Evolutionary conservation across 768 basidiomycete genomes (phyloP).

Genomic region (Tremella yokohamensis): DNA sequence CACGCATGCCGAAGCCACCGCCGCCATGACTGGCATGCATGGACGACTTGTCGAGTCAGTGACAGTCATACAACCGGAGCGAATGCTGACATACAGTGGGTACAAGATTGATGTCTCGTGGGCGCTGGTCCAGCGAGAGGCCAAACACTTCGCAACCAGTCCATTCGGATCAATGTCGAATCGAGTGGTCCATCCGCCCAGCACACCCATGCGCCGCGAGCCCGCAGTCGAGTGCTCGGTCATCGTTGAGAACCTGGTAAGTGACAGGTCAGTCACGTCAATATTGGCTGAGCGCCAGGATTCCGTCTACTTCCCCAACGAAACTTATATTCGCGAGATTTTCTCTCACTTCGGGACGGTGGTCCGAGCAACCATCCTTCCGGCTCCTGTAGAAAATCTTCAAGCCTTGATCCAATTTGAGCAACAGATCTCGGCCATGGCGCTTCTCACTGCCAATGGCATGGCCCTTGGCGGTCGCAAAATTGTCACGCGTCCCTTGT

Average conservation of each 20-base stretch:
- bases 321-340: constrained; percentile 24
- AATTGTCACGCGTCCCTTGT: constrained; percentile 17
- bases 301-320: constrained; percentile 24
- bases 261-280: constrained; percentile 1
- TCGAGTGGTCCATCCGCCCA: constrained; percentile 37
- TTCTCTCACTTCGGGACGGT: constrained; percentile 36
- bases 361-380: constrained; percentile 22
- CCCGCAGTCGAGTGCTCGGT: constrained; percentile 21
- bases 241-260: constrained; percentile 38
- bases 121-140: constrained; percentile 38
- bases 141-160: constrained; percentile 24
- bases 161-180: constrained; percentile 18
- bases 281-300: constrained; percentile 25
- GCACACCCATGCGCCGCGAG: constrained; percentile 18
- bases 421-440: constrained; percentile 23
- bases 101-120: constrained; percentile 40
- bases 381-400: background rate
- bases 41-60: constrained; percentile 35
- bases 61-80: background rate
- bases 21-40: constrained; percentile 39
- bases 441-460: constrained; percentile 29
- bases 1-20: constrained; percentile 32
- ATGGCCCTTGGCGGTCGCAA: constrained; percentile 23
- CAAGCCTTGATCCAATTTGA: constrained; percentile 36
- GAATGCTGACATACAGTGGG: constrained; percentile 21